Base-by-base conservation (phyloP, 75 land plant species). In the Adiantum capillusveneris region DNA sequence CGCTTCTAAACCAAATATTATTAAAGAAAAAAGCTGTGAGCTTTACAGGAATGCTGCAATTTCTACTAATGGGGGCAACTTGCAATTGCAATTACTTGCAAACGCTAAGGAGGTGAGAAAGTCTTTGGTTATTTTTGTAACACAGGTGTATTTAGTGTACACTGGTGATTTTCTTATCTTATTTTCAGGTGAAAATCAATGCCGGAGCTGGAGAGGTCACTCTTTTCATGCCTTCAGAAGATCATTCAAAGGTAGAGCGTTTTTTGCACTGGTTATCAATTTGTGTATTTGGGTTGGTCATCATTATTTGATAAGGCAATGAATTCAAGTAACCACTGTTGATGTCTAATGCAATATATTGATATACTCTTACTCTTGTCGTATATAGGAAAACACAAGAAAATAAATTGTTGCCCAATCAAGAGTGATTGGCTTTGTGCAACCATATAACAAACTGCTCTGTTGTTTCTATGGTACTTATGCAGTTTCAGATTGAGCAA, bases 61-160 rank as follows among this genome's bases (percentile, higher is more conserved):
- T 6, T 22, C 55, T 22, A 19, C 55, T 3, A 26, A 53, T 53
- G 55, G 55, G 5, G 55, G 55, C 55, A 53, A 53, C 25, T 11
- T 53, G 25, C 25, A 25, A 6, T 27, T 53, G 55, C 55, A 53
- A 14, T 26, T 53, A 14, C 29, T 53, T 11, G 25, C 2, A 25
- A 53, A 53, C 24, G 55, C 55, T 22, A 22, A 53, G 25, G 55
- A 53, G 28, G 55, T 53, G 25, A 19, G 55, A 19, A 26, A 26
- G 50, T n/a, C 18, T 17, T 46, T 34, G 37, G n/a, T n/a, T n/a
- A n/a, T n/a, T 21, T 46, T 46, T 17, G 14, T 18, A 17, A 17
- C 3, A 46, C 13, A 21, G 17, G 13, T 46, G 18, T 14, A 3
- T 17, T 46, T 6, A 5, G 37, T 9, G 37, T 9, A 34, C 13